Conservation (phyloP, 2,329 filamentous ascomycete genomes). For the Aspergillus versicolor region DNA sequence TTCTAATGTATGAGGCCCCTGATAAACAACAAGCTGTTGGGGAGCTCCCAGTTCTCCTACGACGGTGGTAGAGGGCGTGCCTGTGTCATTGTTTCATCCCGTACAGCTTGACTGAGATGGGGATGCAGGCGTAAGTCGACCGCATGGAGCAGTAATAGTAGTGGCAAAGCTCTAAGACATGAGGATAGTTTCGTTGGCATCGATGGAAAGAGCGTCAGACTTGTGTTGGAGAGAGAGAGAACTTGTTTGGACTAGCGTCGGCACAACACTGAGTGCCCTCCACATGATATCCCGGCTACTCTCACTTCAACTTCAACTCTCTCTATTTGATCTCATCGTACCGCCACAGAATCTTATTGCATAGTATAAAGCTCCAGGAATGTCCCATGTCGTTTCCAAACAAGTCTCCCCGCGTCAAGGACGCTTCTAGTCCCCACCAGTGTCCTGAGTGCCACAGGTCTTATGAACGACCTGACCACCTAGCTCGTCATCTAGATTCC, state of each 20-base stretch:
- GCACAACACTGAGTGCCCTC: neutral
- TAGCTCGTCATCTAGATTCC: constrained; percentile 5
- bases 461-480: constrained; percentile 7
- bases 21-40: neutral
- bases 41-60: too few species aligned
- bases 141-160: too few species aligned
- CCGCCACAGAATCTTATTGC: neutral
- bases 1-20: neutral
- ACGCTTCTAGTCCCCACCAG: constrained; percentile 3
- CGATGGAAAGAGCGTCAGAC: too few species aligned
- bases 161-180: too few species aligned
- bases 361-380: neutral
- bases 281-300: neutral
- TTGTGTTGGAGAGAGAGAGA: neutral
- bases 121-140: too few species aligned
- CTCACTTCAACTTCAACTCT: neutral
- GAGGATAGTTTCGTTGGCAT: too few species aligned
- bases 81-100: too few species aligned
- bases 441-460: constrained; percentile 1
- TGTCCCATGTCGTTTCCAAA: neutral
- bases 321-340: neutral
- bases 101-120: too few species aligned
- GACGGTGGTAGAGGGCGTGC: too few species aligned
- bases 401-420: constrained; percentile 3
- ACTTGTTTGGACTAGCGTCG: constrained; percentile 2